Base-by-base conservation (phyloP, 1,284 basidiomycete species). In the Pseudozyma hubeiensis region DNA sequence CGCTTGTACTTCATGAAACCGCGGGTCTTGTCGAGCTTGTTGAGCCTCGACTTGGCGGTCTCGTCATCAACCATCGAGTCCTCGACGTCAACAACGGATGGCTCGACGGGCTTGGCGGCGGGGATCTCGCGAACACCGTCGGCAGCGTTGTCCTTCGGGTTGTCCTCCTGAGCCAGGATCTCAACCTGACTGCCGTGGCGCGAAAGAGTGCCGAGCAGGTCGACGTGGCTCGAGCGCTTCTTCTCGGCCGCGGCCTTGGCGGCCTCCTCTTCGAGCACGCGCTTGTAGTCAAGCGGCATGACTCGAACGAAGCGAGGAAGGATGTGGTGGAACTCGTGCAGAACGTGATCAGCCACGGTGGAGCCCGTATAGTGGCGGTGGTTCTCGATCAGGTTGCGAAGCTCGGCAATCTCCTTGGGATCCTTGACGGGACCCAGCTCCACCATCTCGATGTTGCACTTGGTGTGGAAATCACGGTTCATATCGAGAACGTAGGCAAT, bases 1-100 rank as follows among this genome's bases (percentile, higher is more conserved):
- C 81, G 78, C 69, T 79, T 77, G 80, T 82, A 82, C 78, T 81
- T 81, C 78, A 80, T 82, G 70, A 82, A 82, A 63, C 81, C 81
- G 34, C 80, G 78, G 34, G 65, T 71, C 75, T 82, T 82, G 80
- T 82, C 81, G 52, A 82, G 70, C 79, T 82, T 82, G 56, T 56
- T 64, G 50, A 81, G 62, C 44, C 77, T 65, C 30, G 78, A 72
- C 68, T 77, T 75, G 52, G 76, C 70, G 9, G 77, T 77, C 70
- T 81, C 81, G 54, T 81, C 81, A 53, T 82, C 81, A 30, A 81
- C 75, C 81, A 82, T 81, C 24, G 81, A 78, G 56, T 82, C 81
- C 58, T 82, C 81, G 60, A 82, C 65, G 45, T 82, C 81, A 19
- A 78, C 76, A 6, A 81, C 77, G 7, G 74, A 43, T 13, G 81